Evolutionary conservation across 108 stramenopile genomes (phyloP), one percentile per base, ranked within the genome.

Genomic region (Mayamaea pseudoterrestris): DNA sequence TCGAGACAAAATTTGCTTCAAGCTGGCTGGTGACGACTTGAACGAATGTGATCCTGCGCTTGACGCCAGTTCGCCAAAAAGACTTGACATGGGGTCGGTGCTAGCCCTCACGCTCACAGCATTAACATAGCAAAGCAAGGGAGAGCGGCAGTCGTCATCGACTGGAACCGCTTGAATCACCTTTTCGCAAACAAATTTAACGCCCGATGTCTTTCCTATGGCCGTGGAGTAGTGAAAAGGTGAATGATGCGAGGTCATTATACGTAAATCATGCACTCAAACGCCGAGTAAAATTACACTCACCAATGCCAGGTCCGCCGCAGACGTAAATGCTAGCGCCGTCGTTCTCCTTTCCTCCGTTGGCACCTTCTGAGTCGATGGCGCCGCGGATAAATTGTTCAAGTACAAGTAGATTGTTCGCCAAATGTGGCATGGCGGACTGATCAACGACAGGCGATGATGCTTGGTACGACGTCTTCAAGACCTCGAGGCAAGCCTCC

Each of bases 131-230:
- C 8, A 26, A 2, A n/a, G n/a, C n/a, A n/a, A n/a, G n/a, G n/a
- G n/a, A n/a, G n/a, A n/a, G n/a, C n/a, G n/a, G n/a, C n/a, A n/a
- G n/a, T n/a, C n/a, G n/a, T 2, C 27, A 36, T 20, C 7, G 12
- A 17, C 21, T 2, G 14, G 14, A 30, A 14, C n/a, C 22, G 13
- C 23, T 21, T 55, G 34, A 0, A 35, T 47, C 24, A 30, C 27
- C 26, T 34, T 41, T 2, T 44, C 5, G 22, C 54, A 43, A 28
- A 55, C 57, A 18, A 7, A 28, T 6, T 29, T 44, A 14, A 58
- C 41, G 0, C 44, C 30, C 25, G 50, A 52, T 18, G 71, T 74
- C 75, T 87, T 87, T 23, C 85, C 83, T 27, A 64, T 70, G 25
- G 79, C 83, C 9, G 83, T n/a, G n/a, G n/a, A n/a, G n/a, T n/a